These are phyloP conservation scores for Torulaspora pretoriensis DNA, from an alignment of 1,139 yeast genomes.

Conservation along the genomic window DNA sequence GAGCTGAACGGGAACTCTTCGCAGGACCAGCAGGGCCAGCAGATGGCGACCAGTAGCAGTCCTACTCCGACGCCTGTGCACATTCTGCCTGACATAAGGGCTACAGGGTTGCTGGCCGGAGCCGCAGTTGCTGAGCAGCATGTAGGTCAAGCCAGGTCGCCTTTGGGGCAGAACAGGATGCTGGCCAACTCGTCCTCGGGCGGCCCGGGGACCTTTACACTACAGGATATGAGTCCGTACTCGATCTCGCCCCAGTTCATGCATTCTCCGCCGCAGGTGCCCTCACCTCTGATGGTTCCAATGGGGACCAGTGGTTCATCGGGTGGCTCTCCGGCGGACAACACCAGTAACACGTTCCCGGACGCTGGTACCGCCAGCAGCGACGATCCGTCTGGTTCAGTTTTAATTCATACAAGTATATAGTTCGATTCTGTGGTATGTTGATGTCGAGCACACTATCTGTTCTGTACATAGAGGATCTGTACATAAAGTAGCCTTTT, in stretches of 20 bases:
- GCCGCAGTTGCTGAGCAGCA: neutral
- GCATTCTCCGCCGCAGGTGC: constrained; percentile 2
- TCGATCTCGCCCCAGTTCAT: constrained; percentile 6
- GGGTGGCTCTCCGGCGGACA: neutral
- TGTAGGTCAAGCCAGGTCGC: neutral
- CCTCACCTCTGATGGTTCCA: constrained; percentile 4
- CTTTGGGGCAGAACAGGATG: neutral
- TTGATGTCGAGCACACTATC: no score
- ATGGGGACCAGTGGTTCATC: neutral
- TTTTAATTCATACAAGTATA: constrained; percentile 6
- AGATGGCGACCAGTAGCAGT: constrained; percentile 2
- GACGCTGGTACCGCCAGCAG: neutral
- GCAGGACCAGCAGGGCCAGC: constrained; percentile 10
- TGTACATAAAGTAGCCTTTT: neutral
- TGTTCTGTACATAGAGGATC: neutral
- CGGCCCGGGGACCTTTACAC: neutral
- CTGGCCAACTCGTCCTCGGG: constrained; percentile 3
- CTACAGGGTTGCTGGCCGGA: neutral
- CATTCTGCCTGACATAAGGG: neutral
- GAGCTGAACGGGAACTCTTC: constrained; percentile 18
- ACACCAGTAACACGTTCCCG: neutral
- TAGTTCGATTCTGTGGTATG: neutral
- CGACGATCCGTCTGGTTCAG: constrained; percentile 3
- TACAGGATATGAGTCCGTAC: constrained; percentile 6
- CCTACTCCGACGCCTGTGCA: constrained; percentile 11